Base-by-base conservation (phyloP, 2,329 filamentous ascomycete species). In the Sporothrix brasiliensis region DNA sequence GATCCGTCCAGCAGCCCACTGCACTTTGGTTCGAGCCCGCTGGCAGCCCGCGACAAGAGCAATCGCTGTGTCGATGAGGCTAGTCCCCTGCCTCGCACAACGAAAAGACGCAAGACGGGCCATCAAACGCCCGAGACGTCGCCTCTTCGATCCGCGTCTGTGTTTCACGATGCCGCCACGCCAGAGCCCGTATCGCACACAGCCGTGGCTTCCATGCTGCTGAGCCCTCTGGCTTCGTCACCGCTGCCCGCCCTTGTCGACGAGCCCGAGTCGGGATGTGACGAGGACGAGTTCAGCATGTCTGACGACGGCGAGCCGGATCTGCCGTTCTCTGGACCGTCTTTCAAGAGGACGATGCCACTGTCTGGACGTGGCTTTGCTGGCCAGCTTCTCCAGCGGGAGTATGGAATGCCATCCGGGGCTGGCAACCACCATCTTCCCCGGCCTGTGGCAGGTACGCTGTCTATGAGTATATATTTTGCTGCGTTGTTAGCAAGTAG, bases 301-400 rank as follows among this genome's bases (percentile, higher is more conserved):
- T 71, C 67, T 2, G 80, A 78, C 24, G 75, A 76, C 14, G 77
- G 75, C 19, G 79, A 80, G 13, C 76, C 78, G 50, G 78, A 80
- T 11, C 44, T 77, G 16, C 47, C 68, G 5, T 63, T 66, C 3
- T 19, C 39, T 34, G 47, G 47, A 6, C 50, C 47, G 2, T 53
- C 69, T 3, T n/a, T 21, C 3, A 67, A 53, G 30, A 69, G 49
- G 7, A 39, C 70, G 7, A 47, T 70, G 1, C 66, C 71, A 1
- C 66, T 83, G 9, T 73, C 78, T 7, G 78, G 75, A 30, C 78
- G 78, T 14, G 80, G 81, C 3, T 72, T 81, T 49, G 76, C 75
- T 24, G 81, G 77, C n/a, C 80, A 83, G 67, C 74, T 83, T 21
- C 74, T 80, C 13, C 80, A 83, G 74, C 77, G 81, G 56, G 77